Conservation (phyloP, 2,329 filamentous ascomycete species). For the Cladosporium sp. region DNA sequence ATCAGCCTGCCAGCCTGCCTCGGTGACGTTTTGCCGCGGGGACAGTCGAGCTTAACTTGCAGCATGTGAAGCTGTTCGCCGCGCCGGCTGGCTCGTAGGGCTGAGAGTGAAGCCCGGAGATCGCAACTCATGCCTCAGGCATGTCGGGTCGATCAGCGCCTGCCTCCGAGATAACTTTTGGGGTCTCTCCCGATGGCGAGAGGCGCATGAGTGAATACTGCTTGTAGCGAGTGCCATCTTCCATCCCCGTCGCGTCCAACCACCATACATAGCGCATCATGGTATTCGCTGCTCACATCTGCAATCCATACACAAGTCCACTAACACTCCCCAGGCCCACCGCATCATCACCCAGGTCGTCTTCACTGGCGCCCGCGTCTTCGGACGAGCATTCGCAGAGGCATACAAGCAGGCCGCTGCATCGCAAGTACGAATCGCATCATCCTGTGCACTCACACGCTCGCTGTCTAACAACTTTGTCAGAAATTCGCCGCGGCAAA, state of each 20-base stretch:
- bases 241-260: background rate
- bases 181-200: background rate
- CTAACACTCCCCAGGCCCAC: conserved; percentile 63
- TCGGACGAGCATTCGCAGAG: conserved; percentile 88
- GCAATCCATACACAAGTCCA: background rate
- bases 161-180: conserved; percentile 4
- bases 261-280: conserved; percentile 22
- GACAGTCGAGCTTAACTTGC: background rate
- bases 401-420: conserved; percentile 94
- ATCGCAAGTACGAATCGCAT: conserved; percentile 42
- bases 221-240: background rate
- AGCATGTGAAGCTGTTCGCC: background rate
- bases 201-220: background rate
- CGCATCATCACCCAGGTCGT: conserved; percentile 92
- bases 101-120: background rate
- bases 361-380: conserved; percentile 81
- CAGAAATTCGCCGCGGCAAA: conserved; percentile 33
- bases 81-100: background rate
- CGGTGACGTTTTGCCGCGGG: background rate
- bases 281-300: background rate
- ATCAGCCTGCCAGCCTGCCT: background rate
- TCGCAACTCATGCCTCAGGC: background rate
- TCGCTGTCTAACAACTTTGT: background rate
- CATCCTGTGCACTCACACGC: background rate
- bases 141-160: background rate